Percentiles rank a stretch among this genome's conserved stretches.
Evolutionary conservation across 2,329 filamentous ascomycete species (phyloP).

Genomic region (Hypoxylon sp.): DNA sequence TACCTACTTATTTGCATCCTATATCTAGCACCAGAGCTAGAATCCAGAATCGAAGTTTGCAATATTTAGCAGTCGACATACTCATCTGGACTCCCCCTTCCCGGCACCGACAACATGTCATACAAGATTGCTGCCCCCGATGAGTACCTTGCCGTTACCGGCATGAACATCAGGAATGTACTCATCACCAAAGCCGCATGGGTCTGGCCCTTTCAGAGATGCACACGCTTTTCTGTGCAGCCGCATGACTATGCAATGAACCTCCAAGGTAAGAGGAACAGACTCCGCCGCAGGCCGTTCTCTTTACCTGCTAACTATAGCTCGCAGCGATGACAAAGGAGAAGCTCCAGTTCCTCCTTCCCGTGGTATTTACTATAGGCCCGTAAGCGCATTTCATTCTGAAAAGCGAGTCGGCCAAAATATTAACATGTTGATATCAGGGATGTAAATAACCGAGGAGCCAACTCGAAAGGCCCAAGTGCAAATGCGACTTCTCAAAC

Average conservation of each 20-base stretch:
- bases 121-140: conserved; percentile 80
- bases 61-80: background rate
- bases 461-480: conserved; percentile 52
- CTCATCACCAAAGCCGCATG: conserved; percentile 83
- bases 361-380: conserved; percentile 87
- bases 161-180: conserved; percentile 78
- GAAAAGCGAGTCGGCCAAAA: background rate
- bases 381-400: conserved; percentile 57
- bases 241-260: conserved; percentile 86
- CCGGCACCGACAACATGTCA: conserved; percentile 61
- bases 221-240: conserved; percentile 69
- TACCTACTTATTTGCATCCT: background rate
- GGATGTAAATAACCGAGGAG: conserved; percentile 72
- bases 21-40: conserved; percentile 1
- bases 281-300: background rate
- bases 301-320: conserved; percentile 14
- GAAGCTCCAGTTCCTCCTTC: conserved; percentile 84
- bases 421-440: conserved; percentile 35
- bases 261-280: conserved; percentile 63
- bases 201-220: conserved; percentile 77
- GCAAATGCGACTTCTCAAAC: conserved; percentile 9
- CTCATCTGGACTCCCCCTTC: background rate
- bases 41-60: conserved; percentile 11
- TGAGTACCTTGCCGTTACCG: conserved; percentile 89
- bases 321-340: conserved; percentile 85